Conservation (phyloP, 495 filamentous ascomycete species). For the Geoglossum glabrum region DNA sequence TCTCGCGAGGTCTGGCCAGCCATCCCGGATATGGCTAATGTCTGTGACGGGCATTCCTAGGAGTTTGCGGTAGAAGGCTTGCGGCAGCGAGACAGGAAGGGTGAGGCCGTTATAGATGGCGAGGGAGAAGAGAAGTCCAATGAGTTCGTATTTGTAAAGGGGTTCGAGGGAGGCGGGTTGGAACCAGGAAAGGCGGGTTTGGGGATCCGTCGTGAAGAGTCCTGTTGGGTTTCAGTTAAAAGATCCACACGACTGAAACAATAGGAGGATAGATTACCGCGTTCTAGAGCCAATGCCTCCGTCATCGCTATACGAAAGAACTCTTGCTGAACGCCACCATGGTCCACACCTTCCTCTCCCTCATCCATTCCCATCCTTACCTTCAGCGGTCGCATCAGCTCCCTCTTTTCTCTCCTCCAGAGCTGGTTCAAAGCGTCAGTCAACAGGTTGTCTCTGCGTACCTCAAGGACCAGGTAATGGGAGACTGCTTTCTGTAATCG, state of each 20-base stretch:
- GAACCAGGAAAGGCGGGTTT: constrained; percentile 70
- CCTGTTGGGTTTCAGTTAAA: constrained; percentile 10
- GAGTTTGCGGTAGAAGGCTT: constrained; percentile 63
- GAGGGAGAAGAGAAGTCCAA: constrained; percentile 69
- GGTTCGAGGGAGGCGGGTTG: constrained; percentile 60
- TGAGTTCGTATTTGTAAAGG: constrained; percentile 72
- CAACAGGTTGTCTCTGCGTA: constrained; percentile 50
- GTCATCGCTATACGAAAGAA: constrained; percentile 72
- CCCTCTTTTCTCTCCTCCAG: constrained; percentile 64
- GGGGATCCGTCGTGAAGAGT: constrained; percentile 51
- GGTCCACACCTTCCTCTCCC: constrained; percentile 80
- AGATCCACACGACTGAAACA: neutral
- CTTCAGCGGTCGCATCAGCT: constrained; percentile 70
- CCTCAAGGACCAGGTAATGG: constrained; percentile 57
- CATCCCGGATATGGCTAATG: constrained; percentile 59
- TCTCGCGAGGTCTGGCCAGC: constrained; percentile 62
- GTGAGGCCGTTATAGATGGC: constrained; percentile 92
- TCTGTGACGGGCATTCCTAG: constrained; percentile 42
- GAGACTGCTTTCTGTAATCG: constrained; percentile 42
- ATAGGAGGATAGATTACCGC: constrained; percentile 29
- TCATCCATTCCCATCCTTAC: constrained; percentile 61
- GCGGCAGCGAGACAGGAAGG: constrained; percentile 71
- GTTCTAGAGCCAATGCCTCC: constrained; percentile 55
- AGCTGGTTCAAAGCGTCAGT: constrained; percentile 70
- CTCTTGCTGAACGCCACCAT: constrained; percentile 86